phyloP scores from a whole-genome alignment of 2,329 filamentous ascomycete genomes.

The Mycogone perniciosa region DNA sequence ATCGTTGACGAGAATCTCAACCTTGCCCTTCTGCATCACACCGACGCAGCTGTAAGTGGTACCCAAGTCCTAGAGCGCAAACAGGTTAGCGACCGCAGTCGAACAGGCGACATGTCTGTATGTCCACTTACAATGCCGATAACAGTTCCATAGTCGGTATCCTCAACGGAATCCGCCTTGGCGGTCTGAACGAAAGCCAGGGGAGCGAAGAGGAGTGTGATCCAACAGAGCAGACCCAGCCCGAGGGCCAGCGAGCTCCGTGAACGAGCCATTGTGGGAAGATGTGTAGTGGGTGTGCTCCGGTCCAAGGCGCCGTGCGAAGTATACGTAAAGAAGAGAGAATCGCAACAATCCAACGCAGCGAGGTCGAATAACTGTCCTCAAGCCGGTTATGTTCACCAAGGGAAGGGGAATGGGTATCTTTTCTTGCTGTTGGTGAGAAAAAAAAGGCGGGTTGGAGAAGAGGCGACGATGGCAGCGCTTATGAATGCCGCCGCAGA shows the following conservation, averaged over 20 bases:
- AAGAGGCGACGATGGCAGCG: constrained; percentile 20
- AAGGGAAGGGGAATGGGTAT: constrained; percentile 23
- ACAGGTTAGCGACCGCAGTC: not conserved
- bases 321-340: constrained; percentile 15
- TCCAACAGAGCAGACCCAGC: constrained; percentile 88
- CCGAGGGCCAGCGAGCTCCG: constrained; percentile 66
- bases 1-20: constrained; percentile 93
- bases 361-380: constrained; percentile 22
- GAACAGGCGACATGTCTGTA: constrained; percentile 1
- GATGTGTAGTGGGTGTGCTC: constrained; percentile 18
- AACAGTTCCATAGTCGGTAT: constrained; percentile 78
- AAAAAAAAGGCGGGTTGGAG: constrained; percentile 24
- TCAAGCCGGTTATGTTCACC: constrained; percentile 27
- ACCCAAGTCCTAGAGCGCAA: constrained; percentile 59
- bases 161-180: constrained; percentile 48
- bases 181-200: constrained; percentile 78
- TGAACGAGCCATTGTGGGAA: constrained; percentile 47
- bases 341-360: constrained; percentile 22
- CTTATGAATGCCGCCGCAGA: constrained; percentile 29
- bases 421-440: constrained; percentile 21
- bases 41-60: constrained; percentile 86
- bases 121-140: constrained; percentile 71
- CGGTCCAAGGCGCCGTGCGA: constrained; percentile 9
- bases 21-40: constrained; percentile 93
- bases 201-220: constrained; percentile 81